Evolutionary conservation across 306 rosid species (phyloP).

Genomic region (Crotalaria pallida): DNA sequence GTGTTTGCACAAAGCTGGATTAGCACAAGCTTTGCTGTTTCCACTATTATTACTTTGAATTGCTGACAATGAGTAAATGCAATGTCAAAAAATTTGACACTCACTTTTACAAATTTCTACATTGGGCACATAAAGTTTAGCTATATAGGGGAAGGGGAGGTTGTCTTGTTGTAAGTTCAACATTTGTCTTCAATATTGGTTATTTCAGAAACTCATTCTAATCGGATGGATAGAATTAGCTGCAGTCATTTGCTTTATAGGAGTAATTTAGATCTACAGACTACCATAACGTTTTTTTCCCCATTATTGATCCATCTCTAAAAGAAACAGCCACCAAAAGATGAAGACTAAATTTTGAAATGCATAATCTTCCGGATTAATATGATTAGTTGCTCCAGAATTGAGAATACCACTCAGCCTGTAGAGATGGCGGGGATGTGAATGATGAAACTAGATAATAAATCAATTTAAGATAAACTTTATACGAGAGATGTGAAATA

Average conservation of each 20-base stretch:
- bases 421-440: background rate
- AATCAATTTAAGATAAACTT: background rate
- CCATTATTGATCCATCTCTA: background rate
- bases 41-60: background rate
- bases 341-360: background rate
- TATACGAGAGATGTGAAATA: background rate
- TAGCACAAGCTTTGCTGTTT: background rate
- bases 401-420: background rate
- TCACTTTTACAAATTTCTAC: no score
- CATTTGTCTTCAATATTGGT: background rate
- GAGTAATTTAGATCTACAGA: no score
- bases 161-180: background rate
- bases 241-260: background rate
- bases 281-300: no score
- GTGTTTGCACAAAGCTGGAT: background rate
- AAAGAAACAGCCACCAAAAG: no score
- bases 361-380: background rate
- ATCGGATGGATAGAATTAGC: background rate
- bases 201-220: background rate
- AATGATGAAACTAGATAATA: background rate
- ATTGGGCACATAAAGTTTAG: no score
- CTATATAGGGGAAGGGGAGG: background rate
- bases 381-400: background rate
- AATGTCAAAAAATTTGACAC: no score
- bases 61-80: background rate